Conservation (phyloP, 495 filamentous ascomycete genomes). For the Penicillium waksmanii region DNA sequence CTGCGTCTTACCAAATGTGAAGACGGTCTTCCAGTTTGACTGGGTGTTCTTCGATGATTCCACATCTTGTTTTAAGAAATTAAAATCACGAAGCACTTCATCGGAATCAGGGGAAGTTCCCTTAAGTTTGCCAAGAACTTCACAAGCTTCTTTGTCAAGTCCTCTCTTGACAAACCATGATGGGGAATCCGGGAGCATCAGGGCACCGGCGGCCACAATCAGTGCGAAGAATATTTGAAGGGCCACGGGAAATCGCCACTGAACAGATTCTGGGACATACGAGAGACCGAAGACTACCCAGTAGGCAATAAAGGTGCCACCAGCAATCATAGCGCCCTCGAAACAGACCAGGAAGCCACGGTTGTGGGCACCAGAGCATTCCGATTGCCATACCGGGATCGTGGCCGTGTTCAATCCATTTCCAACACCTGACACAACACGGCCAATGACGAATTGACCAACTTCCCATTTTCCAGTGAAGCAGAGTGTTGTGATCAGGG, state of each 20-base stretch:
- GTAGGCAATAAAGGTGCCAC: constrained; percentile 77
- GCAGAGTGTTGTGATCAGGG: constrained; percentile 67
- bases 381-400: constrained; percentile 78
- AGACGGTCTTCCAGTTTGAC: constrained; percentile 38
- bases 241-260: constrained; percentile 74
- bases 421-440: constrained; percentile 71
- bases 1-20: constrained; percentile 49
- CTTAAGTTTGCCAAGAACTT: constrained; percentile 65
- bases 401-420: constrained; percentile 77
- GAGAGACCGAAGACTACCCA: constrained; percentile 82
- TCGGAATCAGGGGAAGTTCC: constrained; percentile 31
- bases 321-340: constrained; percentile 77
- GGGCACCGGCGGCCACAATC: constrained; percentile 58
- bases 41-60: constrained; percentile 37
- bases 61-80: constrained; percentile 48
- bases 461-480: constrained; percentile 44
- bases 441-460: constrained; percentile 74
- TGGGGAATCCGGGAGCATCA: constrained; percentile 73
- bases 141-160: constrained; percentile 59
- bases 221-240: constrained; percentile 78
- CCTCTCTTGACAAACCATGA: constrained; percentile 72
- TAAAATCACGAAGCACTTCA: constrained; percentile 46
- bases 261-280: constrained; percentile 47
- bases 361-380: constrained; percentile 71
- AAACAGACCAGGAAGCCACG: constrained; percentile 81